These are phyloP conservation scores for Cryomyces minteri DNA, from an alignment of 495 filamentous ascomycete genomes.

Conservation along the genomic window DNA sequence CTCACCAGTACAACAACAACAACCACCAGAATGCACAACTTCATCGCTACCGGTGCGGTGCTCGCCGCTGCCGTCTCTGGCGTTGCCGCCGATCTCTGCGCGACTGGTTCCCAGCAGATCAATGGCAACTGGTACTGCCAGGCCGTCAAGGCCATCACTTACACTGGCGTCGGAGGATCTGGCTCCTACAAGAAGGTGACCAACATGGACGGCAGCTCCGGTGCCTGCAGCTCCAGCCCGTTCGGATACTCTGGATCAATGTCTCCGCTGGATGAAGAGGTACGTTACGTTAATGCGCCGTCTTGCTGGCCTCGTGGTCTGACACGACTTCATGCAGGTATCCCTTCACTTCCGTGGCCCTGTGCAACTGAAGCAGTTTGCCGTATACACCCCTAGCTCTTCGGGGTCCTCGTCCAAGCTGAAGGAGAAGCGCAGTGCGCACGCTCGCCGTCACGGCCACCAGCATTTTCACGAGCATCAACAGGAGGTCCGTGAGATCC, in stretches of 20 bases:
- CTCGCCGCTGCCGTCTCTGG: conserved; percentile 6
- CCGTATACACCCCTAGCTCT: conserved; percentile 34
- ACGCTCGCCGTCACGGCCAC: conserved; percentile 21
- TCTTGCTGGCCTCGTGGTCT: background rate
- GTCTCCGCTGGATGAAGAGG: conserved; percentile 48
- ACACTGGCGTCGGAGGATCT: conserved; percentile 32
- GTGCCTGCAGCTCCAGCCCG: conserved; percentile 29
- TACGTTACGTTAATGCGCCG: conserved; percentile 12
- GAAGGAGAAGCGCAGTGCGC: conserved; percentile 14
- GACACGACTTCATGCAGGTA: conserved; percentile 24
- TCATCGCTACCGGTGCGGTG: conserved; percentile 8
- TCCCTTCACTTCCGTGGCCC: conserved; percentile 56
- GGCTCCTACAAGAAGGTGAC: conserved; percentile 41
- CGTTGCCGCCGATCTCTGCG: conserved; percentile 12
- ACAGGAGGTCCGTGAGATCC: conserved; percentile 2
- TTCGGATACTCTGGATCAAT: conserved; percentile 35
- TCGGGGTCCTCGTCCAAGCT: conserved; percentile 12
- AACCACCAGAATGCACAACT: conserved; percentile 2
- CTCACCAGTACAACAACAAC: no score
- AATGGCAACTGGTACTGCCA: conserved; percentile 37
- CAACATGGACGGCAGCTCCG: conserved; percentile 33
- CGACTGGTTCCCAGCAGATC: conserved; percentile 8
- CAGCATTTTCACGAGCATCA: conserved; percentile 17
- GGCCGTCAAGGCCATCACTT: conserved; percentile 37
- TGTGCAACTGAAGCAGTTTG: conserved; percentile 38